Base-by-base conservation (phyloP, 257 asterid species). In the Verbascum thapsus region DNA sequence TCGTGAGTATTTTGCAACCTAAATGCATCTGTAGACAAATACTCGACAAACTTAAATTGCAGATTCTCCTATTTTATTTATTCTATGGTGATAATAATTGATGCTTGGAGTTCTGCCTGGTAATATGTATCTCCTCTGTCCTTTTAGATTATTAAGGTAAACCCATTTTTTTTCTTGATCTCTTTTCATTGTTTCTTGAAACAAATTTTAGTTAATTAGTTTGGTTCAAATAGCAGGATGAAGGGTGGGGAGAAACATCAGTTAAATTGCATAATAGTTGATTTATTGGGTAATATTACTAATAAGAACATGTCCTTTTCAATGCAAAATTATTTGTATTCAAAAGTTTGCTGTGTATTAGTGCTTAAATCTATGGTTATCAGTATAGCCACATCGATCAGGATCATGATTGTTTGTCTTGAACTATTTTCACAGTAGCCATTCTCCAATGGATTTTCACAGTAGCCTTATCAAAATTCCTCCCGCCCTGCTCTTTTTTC, bases 1-100 rank as follows among this genome's bases (percentile, higher is more conserved):
- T 44, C 47, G 96, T 90, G 77, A 85, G 96, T 85, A 10, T 56
- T 37, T 59, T 40, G 30, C 38, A 49, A 54, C 53, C 39, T 60
- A 26, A 26, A 26, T 26, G n/a, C n/a, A n/a, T n/a, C n/a, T n/a
- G n/a, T n/a, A n/a, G n/a, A n/a, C n/a, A n/a, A n/a, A n/a, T n/a
- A n/a, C n/a, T n/a, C n/a, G n/a, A n/a, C n/a, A n/a, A n/a, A n/a
- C n/a, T n/a, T n/a, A n/a, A n/a, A n/a, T n/a, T n/a, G n/a, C n/a
- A n/a, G 20, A 39, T 34, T 57, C 47, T 48, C 55, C 32, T 12
- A 4, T 44, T 20, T 20, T 9, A 26, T 43, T 44, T 50, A 34
- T 64, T 37, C n/a, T 30, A 8, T 61, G 40, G 50, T 22, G 50
- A 17, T 49, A 10, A 22, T 7, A 6, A 10, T 30, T 58, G 32